Base-by-base conservation (phyloP, 805 yeast species). In the Metschnikowia drakensbergensis region DNA sequence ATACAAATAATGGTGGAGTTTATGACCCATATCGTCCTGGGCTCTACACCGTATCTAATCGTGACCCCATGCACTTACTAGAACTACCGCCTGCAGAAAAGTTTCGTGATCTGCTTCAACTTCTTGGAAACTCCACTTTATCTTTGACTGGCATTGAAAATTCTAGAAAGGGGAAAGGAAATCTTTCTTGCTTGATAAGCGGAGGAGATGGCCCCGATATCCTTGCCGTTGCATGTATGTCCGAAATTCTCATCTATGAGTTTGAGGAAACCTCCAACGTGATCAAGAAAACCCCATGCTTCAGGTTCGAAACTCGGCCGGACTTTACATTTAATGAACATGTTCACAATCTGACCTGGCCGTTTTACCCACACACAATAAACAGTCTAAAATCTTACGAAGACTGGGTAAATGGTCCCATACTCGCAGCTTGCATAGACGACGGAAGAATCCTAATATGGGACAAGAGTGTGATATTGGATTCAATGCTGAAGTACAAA, bases 321-420 rank as follows among this genome's bases (percentile, higher is more conserved):
- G 44, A 56, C 6, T 53, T 58, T 27, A 75, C 81, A 1, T 62
- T 75, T 1, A 64, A 67, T 1, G 54, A 64, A 1, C 81, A 79
- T 54, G 51, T 76, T 31, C 57, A 62, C 6, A 63, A 69, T 6
- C 72, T 81, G 5, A 78, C 82, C 0, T 76, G 79, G 77, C 79
- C 82, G 0, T 67, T 67, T 43, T 71, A 66, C 42, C 85, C 86
- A 1, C 84, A 80, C 58, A 71, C 82, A 0, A 71, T 83, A 23
- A 84, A 84, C 54, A 76, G 60, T 54, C 44, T 84, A 37, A 77
- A 72, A 45, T 42, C 54, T 0, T 53, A 68, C 6, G 65, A 63
- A 0, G 54, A 47, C 23, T 70, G 81, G 50, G 52, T 63, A 23
- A 70, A 64, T 1, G 56, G 59, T 13, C 78, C 76, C 46, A 75